Evolutionary conservation across 805 yeast genomes (phyloP).

Genomic region (Nakazawaea populi): DNA sequence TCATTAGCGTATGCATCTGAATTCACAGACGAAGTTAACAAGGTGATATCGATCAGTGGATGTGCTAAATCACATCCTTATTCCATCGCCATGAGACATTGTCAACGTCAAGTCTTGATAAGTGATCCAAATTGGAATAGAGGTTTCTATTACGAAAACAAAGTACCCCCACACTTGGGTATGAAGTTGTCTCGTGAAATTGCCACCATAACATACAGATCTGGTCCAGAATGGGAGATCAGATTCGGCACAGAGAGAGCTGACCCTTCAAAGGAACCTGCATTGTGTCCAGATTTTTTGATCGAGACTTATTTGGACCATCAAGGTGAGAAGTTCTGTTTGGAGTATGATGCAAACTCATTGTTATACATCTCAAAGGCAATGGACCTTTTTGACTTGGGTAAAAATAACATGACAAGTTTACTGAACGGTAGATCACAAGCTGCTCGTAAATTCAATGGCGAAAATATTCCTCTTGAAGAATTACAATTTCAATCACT

Average conservation of each 20-base stretch:
- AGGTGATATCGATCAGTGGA: conserved; percentile 78
- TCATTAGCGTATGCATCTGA: conserved; percentile 82
- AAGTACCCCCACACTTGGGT: conserved; percentile 86
- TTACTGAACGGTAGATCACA: conserved; percentile 36
- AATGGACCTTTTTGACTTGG: conserved; percentile 89
- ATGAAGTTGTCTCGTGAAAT: conserved; percentile 93
- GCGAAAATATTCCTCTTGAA: conserved; percentile 18
- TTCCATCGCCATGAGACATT: conserved; percentile 88
- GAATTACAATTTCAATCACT: conserved; percentile 23
- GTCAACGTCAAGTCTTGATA: conserved; percentile 91
- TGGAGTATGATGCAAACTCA: conserved; percentile 89
- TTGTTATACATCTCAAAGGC: conserved; percentile 84
- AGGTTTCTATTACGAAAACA: conserved; percentile 72
- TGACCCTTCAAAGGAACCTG: conserved; percentile 73
- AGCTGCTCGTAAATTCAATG: conserved; percentile 26
- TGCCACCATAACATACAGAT: conserved; percentile 89
- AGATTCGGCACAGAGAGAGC: conserved; percentile 87
- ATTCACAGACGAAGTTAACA: conserved; percentile 69
- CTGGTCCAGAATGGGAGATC: conserved; percentile 97
- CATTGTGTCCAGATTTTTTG: conserved; percentile 86
- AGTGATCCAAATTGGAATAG: conserved; percentile 93
- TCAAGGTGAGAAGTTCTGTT: conserved; percentile 89
- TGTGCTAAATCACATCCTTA: conserved; percentile 94
- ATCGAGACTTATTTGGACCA: conserved; percentile 93
- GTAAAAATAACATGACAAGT: conserved; percentile 37